Evolutionary conservation across 208 protist genomes (phyloP), one percentile per base, ranked within the genome.

Genomic region (Crithidia mellificae): DNA sequence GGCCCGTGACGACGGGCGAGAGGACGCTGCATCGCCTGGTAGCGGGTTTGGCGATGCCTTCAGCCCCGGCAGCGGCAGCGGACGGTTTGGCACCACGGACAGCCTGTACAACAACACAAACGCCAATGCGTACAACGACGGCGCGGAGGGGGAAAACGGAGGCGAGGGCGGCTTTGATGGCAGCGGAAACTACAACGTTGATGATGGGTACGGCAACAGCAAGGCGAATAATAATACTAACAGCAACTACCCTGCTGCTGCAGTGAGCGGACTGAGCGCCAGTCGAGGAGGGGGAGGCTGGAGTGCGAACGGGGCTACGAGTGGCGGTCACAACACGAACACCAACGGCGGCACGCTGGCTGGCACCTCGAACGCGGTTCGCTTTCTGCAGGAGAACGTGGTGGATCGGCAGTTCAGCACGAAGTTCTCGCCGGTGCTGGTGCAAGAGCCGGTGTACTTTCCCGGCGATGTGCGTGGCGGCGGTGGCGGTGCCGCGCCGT

Each of bases 301-400:
- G 11, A n/a, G 12, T 5, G 14, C 41, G 17, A 15, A 15, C n/a
- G n/a, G n/a, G n/a, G n/a, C n/a, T n/a, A n/a, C n/a, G n/a, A n/a
- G n/a, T n/a, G n/a, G n/a, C n/a, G n/a, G n/a, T n/a, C n/a, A n/a
- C 39, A 50, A 64, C 17, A 30, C 30, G 15, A 53, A 29, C 27
- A 32, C 38, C 29, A 41, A 30, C 46, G 27, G 43, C 19, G 51
- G 5, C 22, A 24, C 52, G 4, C 44, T 25, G n/a, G 24, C 47
- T n/a, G 56, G 70, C 36, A 70, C 70, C 17, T 85, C 80, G 5
- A 83, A 83, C 65, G 74, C 76, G 12, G 77, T 61, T 29, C 81
- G 81, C 22, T 86, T 86, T 46, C 53, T 86, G 34, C 73, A 66
- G 22, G 76, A 76, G 43, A 77, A 82, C 57, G 76, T 49, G 14